phyloP scores from a whole-genome alignment of 352 stramenopile species.

The Pythium rhizo-oryzae region DNA sequence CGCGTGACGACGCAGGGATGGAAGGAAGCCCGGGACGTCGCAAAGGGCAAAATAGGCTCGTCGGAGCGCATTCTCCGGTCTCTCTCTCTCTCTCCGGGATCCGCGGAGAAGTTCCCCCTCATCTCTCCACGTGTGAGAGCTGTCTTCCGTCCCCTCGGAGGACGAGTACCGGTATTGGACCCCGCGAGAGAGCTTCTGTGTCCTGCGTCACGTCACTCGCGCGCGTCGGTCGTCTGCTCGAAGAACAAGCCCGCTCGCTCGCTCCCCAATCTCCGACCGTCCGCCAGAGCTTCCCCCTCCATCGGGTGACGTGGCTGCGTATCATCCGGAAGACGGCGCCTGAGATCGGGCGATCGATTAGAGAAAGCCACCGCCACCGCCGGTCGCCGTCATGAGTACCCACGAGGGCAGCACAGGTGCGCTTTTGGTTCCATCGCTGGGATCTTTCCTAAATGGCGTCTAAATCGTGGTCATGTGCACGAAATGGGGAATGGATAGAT shows the following conservation, averaged over 20 bases:
- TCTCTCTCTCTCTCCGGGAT: constrained; percentile 1
- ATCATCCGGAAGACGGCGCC: neutral
- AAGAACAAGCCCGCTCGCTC: neutral
- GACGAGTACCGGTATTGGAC: too few species aligned
- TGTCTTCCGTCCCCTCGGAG: neutral
- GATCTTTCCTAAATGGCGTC: too few species aligned
- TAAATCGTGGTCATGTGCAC: neutral
- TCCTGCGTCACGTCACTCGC: neutral
- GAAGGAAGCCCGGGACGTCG: constrained; percentile 5
- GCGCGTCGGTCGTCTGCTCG: neutral
- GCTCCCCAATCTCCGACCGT: neutral
- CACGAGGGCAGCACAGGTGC: neutral
- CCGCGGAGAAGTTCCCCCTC: too few species aligned
- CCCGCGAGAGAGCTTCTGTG: neutral
- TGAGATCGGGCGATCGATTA: neutral
- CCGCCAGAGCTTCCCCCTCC: neutral
- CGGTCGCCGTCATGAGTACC: neutral
- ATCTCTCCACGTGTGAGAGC: neutral
- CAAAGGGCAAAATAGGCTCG: constrained; percentile 17
- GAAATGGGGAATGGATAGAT: neutral
- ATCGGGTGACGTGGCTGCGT: neutral
- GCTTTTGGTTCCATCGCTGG: neutral
- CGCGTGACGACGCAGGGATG: neutral
- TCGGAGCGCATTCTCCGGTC: neutral
- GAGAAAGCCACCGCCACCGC: neutral